phyloP scores from a whole-genome alignment of 2,329 filamentous ascomycete genomes.

The Fusarium sp. region DNA sequence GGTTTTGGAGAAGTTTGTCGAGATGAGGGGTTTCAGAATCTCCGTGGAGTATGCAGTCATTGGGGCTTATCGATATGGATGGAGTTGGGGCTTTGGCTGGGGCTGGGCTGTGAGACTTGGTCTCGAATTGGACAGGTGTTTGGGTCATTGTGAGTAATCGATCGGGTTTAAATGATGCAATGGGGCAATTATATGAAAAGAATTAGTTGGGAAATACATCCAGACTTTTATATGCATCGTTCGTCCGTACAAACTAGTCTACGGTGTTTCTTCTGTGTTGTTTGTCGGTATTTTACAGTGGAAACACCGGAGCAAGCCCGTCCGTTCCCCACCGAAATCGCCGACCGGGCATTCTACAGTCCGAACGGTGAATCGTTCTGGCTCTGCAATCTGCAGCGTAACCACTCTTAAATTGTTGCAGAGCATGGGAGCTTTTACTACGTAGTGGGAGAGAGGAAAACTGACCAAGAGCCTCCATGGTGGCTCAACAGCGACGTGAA shows the following conservation, averaged over 20 bases:
- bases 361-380: not conserved
- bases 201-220: rapidly evolving
- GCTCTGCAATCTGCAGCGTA: not conserved
- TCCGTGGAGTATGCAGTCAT: slow-evolving; percentile 12
- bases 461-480: not conserved
- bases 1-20: slow-evolving; percentile 22
- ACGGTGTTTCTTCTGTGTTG: not conserved
- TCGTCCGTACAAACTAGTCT: not conserved
- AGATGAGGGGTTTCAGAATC: slow-evolving; percentile 28
- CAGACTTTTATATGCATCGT: rapidly evolving
- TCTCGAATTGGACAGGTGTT: not conserved
- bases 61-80: slow-evolving; percentile 1
- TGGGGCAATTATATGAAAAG: not conserved
- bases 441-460: not conserved
- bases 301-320: not conserved
- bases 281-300: not conserved
- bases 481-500: not conserved
- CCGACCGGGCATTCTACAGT: slow-evolving; percentile 7
- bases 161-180: not conserved
- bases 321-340: not conserved
- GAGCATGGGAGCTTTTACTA: too few relatives aligned
- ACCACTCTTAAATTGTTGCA: too few relatives aligned
- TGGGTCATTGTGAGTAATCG: not conserved
- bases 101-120: not conserved
- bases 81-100: not conserved